These are phyloP conservation scores for Aspergillus sp. DNA, from an alignment of 2,329 filamentous ascomycete genomes.

Conservation along the genomic window DNA sequence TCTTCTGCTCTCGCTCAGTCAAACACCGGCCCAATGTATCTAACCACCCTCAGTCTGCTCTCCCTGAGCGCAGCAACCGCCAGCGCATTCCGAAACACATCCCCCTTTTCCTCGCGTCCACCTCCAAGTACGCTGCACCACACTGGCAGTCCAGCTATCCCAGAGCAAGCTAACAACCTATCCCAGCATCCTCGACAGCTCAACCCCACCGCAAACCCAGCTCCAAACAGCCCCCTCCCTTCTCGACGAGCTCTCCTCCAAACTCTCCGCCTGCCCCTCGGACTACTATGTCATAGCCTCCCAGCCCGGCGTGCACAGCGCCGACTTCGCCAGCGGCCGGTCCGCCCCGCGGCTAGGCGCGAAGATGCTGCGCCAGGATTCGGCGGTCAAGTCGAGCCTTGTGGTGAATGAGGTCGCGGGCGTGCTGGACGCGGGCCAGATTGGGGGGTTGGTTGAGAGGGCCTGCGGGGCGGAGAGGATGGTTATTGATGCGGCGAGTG, in stretches of 20 bases:
- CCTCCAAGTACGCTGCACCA: constrained; percentile 55
- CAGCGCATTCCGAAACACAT: constrained; percentile 73
- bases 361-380: constrained; percentile 39
- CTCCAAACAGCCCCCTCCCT: constrained; percentile 31
- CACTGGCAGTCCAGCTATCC: background rate
- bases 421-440: constrained; percentile 33
- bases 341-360: constrained; percentile 46
- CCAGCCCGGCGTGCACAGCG: constrained; percentile 63
- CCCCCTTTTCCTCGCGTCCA: constrained; percentile 82
- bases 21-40: constrained; percentile 31
- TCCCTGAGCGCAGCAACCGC: constrained; percentile 49
- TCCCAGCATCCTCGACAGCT: constrained; percentile 23
- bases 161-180: constrained; percentile 16
- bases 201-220: constrained; percentile 34
- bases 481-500: constrained; percentile 36
- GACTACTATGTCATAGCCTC: constrained; percentile 67
- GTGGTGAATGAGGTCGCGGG: constrained; percentile 47
- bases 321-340: constrained; percentile 52
- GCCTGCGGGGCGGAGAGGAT: constrained; percentile 40
- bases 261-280: constrained; percentile 60
- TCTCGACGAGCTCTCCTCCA: constrained; percentile 32
- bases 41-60: constrained; percentile 35
- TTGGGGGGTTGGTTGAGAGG: constrained; percentile 35
- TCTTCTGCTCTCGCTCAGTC: constrained; percentile 5
- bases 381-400: constrained; percentile 46